Percentiles rank a stretch among this genome's conserved stretches.
These are phyloP conservation scores for Ceratobasidium theobromae DNA, from an alignment of 1,284 basidiomycete species.

Conservation along the genomic window DNA sequence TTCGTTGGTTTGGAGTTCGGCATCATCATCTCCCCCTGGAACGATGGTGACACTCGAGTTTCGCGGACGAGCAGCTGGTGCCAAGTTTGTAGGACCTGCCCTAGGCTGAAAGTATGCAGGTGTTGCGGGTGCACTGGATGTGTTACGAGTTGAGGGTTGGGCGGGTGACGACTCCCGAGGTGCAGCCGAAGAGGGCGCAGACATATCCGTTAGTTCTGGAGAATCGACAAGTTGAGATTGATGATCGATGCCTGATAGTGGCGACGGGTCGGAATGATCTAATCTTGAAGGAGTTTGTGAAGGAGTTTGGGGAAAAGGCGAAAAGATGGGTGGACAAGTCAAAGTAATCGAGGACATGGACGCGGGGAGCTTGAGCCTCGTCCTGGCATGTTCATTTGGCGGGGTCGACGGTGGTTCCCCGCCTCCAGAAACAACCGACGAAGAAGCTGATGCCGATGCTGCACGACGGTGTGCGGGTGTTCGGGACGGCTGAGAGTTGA, in stretches of 20 bases:
- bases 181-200: neutral
- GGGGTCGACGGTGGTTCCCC: neutral
- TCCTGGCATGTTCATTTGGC: neutral
- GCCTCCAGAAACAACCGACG: neutral
- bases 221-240: neutral
- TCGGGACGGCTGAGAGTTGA: neutral
- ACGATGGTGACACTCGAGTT: neutral
- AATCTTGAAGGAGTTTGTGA: slow-evolving; percentile 8
- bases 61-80: neutral
- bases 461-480: slow-evolving; percentile 1
- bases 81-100: neutral
- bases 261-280: neutral
- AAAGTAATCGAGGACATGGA: slow-evolving; percentile 18
- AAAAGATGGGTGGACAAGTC: neutral
- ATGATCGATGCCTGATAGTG: neutral
- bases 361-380: neutral
- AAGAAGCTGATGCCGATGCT: slow-evolving; percentile 1
- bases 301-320: slow-evolving; percentile 1
- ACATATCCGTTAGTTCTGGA: neutral
- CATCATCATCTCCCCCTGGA: neutral
- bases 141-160: neutral
- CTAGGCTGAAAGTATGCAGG: neutral
- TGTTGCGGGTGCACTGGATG: slow-evolving; percentile 18
- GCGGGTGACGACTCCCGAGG: neutral
- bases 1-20: neutral